Evolutionary conservation across 1,284 basidiomycete genomes (phyloP), one percentile per base, ranked within the genome.

Genomic region (Pisolithus thermaeus): DNA sequence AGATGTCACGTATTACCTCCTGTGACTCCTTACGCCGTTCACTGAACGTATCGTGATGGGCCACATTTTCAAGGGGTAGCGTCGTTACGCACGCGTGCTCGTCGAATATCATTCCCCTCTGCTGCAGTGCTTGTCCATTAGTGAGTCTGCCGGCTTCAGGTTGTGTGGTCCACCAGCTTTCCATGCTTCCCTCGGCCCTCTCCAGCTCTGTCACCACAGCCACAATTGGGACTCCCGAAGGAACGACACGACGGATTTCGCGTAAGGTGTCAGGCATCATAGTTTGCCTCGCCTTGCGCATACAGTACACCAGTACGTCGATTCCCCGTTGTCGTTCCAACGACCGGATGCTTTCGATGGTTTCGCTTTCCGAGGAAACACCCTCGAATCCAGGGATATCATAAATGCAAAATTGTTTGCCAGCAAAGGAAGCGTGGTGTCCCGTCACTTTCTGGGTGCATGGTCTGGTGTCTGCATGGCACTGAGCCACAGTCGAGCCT

Each of bases 151-250:
- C 32, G 35, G n/a, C 27, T 20, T 28, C 23, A 7, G 47, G 39
- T 30, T 54, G 56, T 28, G 11, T 37, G 16, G 28, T 23, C 58
- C 59, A 59, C 59, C 59, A 60, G 9, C 43, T 20, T 7, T 58
- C 53, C 56, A 58, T 59, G 1, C 53, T 18, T 16, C 49, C 52
- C 18, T 56, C 42, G 14, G 36, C 20, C 22, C 53, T 48, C 43
- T 61, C 58, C 30, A 61, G 49, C 38, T 52, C 51, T 7, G 58
- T 59, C 8, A 61, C 50, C 12, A 58, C 49, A 16, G 53, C 39
- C 6, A 55, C 51, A n/a, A 58, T 51, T 3, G 58, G 57, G 22
- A 58, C 55, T 3, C 11, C 42, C 28, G 8, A 18, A 36, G 44
- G 44, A 22, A 46, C 30, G 5, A 46, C 44, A 14, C n/a, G 32